These are phyloP conservation scores for Lipomyces japonicus DNA, from an alignment of 805 yeast genomes.

Conservation along the genomic window DNA sequence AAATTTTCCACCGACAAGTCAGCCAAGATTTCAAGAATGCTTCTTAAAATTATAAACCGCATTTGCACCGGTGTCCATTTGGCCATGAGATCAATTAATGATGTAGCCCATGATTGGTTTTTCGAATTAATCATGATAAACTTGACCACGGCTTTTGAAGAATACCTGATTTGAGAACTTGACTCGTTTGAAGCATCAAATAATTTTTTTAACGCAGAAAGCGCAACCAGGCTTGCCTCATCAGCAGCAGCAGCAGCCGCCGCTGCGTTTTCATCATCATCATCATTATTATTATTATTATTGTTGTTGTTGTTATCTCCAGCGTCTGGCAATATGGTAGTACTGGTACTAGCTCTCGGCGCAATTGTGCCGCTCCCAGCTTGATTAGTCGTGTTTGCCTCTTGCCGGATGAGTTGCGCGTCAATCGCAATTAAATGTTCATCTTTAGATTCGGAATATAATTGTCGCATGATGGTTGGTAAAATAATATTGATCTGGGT, in stretches of 20 bases:
- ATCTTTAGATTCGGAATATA: conserved; percentile 7
- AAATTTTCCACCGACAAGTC: conserved; percentile 21
- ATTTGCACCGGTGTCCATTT: conserved; percentile 78
- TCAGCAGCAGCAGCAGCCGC: conserved; percentile 1
- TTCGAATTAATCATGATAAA: conserved; percentile 40
- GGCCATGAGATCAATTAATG: conserved; percentile 60
- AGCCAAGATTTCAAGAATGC: conserved; percentile 28
- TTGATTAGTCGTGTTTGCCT: neutral
- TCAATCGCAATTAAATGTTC: conserved; percentile 10
- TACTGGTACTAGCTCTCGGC: conserved; percentile 3
- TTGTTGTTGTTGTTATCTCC: too few species aligned
- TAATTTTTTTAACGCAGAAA: conserved; percentile 50
- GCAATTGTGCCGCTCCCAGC: conserved; percentile 1
- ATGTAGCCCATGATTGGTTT: conserved; percentile 49
- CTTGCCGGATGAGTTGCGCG: neutral
- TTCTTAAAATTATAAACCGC: conserved; percentile 59
- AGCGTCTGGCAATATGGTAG: neutral
- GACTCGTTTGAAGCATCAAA: conserved; percentile 55
- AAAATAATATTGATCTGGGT: conserved; percentile 16
- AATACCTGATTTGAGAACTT: conserved; percentile 52
- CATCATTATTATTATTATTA: conserved; percentile 2
- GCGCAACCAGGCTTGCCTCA: conserved; percentile 17
- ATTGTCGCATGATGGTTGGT: conserved; percentile 17
- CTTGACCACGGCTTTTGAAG: conserved; percentile 52
- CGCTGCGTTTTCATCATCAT: conserved; percentile 11